Conservation (phyloP, 2,329 filamentous ascomycete genomes). For the Elsinoe fawcettii region DNA sequence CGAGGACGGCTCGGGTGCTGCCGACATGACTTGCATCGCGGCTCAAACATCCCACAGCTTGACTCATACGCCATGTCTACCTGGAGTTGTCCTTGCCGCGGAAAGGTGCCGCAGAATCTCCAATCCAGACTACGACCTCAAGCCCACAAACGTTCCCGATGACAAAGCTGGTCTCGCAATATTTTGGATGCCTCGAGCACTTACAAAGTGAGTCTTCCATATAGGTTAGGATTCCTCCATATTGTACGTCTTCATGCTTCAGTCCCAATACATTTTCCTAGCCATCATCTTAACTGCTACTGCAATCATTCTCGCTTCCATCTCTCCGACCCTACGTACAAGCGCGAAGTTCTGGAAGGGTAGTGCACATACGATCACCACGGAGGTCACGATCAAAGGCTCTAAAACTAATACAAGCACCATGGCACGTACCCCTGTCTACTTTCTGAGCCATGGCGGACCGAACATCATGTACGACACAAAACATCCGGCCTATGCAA, state of each 20-base stretch:
- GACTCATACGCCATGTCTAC: not conserved
- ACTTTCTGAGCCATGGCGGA: conserved; percentile 45
- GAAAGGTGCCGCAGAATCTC: conserved; percentile 1
- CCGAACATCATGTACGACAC: conserved; percentile 63
- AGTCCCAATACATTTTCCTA: not conserved
- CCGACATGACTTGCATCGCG: conserved; percentile 8
- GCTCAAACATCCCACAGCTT: not conserved
- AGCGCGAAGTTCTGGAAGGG: not conserved
- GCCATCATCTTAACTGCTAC: not conserved
- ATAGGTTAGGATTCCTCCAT: not conserved
- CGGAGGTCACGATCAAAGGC: no score
- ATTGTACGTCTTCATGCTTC: not conserved
- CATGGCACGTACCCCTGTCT: conserved; percentile 39
- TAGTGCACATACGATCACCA: not conserved
- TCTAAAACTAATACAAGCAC: not conserved
- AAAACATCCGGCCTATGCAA: conserved; percentile 57
- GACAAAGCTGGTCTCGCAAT: conserved; percentile 6
- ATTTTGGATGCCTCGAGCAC: not conserved
- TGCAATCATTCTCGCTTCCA: not conserved
- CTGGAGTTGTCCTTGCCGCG: not conserved
- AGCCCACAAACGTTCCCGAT: not conserved
- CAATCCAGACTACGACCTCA: not conserved
- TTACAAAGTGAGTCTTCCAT: not conserved
- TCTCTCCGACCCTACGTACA: not conserved
- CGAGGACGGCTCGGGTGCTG: conserved; percentile 1